These are phyloP conservation scores for Lichtheimia ornata DNA, from an alignment of 371 early-diverging fungal genomes.

Conservation along the genomic window DNA sequence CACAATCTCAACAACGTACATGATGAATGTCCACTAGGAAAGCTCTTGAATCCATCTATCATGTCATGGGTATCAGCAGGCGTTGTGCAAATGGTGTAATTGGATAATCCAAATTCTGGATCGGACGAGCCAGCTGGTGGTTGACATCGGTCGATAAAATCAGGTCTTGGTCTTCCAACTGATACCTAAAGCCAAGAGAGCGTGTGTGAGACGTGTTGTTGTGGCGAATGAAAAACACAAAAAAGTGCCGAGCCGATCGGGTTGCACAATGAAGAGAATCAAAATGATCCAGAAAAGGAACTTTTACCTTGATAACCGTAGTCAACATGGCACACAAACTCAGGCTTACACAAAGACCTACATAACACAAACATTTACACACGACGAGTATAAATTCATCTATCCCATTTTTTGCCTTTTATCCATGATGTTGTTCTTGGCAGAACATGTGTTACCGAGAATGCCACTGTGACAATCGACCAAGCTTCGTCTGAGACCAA, in stretches of 20 bases:
- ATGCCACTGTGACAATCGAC: constrained; percentile 31
- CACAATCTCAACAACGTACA: constrained; percentile 23
- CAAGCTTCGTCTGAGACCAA: constrained; percentile 20
- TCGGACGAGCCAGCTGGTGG: constrained; percentile 54
- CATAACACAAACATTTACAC: not conserved
- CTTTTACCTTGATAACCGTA: constrained; percentile 49
- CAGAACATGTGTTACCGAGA: constrained; percentile 17
- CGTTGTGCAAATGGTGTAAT: constrained; percentile 44
- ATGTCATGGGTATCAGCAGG: constrained; percentile 48
- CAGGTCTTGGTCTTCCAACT: constrained; percentile 81
- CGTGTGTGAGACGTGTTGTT: too few relatives aligned
- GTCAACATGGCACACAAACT: constrained; percentile 73
- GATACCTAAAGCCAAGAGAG: constrained; percentile 31
- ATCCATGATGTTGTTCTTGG: not conserved
- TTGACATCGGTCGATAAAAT: constrained; percentile 88
- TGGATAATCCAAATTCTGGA: constrained; percentile 61
- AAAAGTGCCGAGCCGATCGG: too few relatives aligned
- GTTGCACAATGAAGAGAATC: not conserved
- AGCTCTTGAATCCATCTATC: constrained; percentile 86
- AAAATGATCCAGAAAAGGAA: not conserved
- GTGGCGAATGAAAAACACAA: too few relatives aligned
- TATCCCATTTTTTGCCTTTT: too few relatives aligned
- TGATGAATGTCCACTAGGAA: constrained; percentile 94
- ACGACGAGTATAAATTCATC: too few relatives aligned
- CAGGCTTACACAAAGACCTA: constrained; percentile 61